Evolutionary conservation across 768 basidiomycete species (phyloP), one percentile per base, ranked within the genome.

Genomic region (button mushroom (Agaricus bisporus)): DNA sequence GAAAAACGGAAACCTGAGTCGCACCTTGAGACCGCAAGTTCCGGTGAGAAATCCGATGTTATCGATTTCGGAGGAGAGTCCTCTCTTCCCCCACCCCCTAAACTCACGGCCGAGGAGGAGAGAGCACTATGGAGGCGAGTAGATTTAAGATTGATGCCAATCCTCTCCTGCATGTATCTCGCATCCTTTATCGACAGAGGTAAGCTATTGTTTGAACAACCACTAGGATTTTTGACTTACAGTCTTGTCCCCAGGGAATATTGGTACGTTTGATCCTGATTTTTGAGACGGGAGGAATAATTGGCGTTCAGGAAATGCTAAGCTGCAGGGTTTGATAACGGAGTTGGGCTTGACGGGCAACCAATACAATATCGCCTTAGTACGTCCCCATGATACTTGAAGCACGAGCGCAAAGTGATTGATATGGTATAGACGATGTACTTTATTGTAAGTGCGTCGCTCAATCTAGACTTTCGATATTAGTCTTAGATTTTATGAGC

Each of bases 361-460:
- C 60, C 68, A 77, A 58, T 89, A 84, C 57, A 86, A 86, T 56
- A 79, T 85, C 37, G 83, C 83, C 0, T 63, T 88, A 63, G 85
- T 86, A 43, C 20, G 66, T 57, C 12, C n/a, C 5, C 20, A 22
- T 41, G 9, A 2, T 35, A 1, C 5, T 36, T 17, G 8, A 0
- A 22, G 32, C 15, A 25, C 11, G n/a, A 15, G 17, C n/a, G 6
- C 22, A 8, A 14, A 72, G 4, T 22, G 15, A 20, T 4, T 47
- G 54, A 41, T 28, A 14, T 47, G 45, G 20, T 5, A 38, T 49
- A 86, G 84, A 85, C 83, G 0, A 82, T 83, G 79, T 88, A 77
- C 60, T 86, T 86, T 62, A 77, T 88, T 39, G 85, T 86, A 60
- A 51, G 81, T 66, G 1, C 11, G 32, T 32, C 32, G 8, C 15